Percentiles rank a stretch among this genome's conserved stretches.
Evolutionary conservation across 768 basidiomycete species (phyloP).

Genomic region (Lentinula guzmanii): DNA sequence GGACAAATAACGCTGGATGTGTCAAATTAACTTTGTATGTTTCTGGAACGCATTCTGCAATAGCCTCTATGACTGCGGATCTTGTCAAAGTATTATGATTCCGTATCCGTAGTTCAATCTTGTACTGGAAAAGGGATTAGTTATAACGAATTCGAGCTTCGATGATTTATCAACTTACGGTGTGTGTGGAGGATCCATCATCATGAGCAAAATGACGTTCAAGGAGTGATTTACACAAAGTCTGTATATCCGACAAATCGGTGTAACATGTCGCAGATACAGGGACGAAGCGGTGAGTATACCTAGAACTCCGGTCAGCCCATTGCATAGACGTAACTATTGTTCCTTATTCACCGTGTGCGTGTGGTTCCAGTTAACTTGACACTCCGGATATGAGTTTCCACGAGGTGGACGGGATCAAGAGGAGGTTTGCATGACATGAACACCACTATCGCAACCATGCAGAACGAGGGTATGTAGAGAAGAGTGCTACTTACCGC

Average conservation of each 20-base stretch:
- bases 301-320: slow-evolving; percentile 31
- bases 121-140: slow-evolving; percentile 47
- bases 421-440: slow-evolving; percentile 76
- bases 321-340: slow-evolving; percentile 2
- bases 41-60: slow-evolving; percentile 66
- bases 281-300: slow-evolving; percentile 66
- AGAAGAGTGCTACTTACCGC: slow-evolving; percentile 37
- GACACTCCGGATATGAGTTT: slow-evolving; percentile 58
- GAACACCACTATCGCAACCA: slow-evolving; percentile 53
- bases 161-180: slow-evolving; percentile 26
- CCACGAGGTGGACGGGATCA: slow-evolving; percentile 67
- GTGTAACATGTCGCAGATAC: slow-evolving; percentile 63
- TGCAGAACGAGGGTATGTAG: not conserved
- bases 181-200: slow-evolving; percentile 33
- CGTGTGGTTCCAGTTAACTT: slow-evolving; percentile 54
- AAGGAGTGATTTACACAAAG: slow-evolving; percentile 52
- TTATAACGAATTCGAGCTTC: not conserved
- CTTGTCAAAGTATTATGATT: slow-evolving; percentile 72
- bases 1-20: slow-evolving; percentile 64
- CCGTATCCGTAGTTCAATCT: slow-evolving; percentile 69
- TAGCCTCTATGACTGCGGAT: slow-evolving; percentile 52
- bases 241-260: slow-evolving; percentile 62
- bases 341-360: slow-evolving; percentile 43
- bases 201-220: slow-evolving; percentile 44
- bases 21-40: slow-evolving; percentile 64